Evolutionary conservation across 257 asterid species (phyloP).

Genomic region (Mentha longifolia): DNA sequence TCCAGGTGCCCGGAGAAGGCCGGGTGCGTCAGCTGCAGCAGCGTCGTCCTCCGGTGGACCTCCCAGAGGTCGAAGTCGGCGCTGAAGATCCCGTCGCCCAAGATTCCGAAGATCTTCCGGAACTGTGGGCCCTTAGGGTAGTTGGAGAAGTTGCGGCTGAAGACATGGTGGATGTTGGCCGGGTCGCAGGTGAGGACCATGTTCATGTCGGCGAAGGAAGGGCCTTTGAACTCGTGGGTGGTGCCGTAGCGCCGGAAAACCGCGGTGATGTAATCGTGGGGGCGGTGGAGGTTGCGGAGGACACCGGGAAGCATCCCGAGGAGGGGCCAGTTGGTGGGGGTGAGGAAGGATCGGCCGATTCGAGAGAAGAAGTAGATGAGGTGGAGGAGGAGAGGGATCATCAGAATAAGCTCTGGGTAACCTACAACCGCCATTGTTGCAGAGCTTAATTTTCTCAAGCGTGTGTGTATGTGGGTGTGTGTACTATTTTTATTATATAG

Average conservation of each 20-base stretch:
- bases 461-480: background rate
- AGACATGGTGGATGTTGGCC: conserved; percentile 48
- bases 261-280: conserved; percentile 42
- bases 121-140: conserved; percentile 54
- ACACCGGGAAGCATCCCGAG: conserved; percentile 49
- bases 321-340: conserved; percentile 49
- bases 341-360: background rate
- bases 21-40: background rate
- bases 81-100: conserved; percentile 53
- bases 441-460: too few relatives aligned
- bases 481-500: background rate
- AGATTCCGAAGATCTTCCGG: conserved; percentile 38
- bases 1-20: background rate
- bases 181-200: conserved; percentile 53
- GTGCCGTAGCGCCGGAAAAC: conserved; percentile 1
- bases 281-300: conserved; percentile 38
- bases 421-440: background rate
- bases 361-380: background rate
- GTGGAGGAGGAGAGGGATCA: background rate
- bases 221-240: conserved; percentile 27
- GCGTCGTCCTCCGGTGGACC: conserved; percentile 24
- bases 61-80: conserved; percentile 43
- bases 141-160: conserved; percentile 46
- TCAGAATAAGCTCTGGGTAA: background rate
- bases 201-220: conserved; percentile 42